Base-by-base conservation (phyloP, 345 rosid species). In the Balakata baccata region DNA sequence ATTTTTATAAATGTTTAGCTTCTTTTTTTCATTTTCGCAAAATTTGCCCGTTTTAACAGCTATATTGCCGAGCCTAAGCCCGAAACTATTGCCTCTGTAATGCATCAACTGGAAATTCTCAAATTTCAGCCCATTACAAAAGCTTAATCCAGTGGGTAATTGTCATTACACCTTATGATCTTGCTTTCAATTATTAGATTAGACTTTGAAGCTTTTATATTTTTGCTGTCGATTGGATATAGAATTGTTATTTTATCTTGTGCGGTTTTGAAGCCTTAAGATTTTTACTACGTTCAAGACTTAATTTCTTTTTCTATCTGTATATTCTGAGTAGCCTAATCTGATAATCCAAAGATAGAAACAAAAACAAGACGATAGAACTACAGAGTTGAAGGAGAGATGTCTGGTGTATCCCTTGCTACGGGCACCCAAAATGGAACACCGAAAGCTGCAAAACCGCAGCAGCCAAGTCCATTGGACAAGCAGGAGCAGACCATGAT, bases 321-420 rank as follows among this genome's bases (percentile, higher is more conserved):
- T 17, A 13, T 14, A 13, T 14, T 59, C 22, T 39, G 49, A 39
- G 49, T 59, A 13, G 56, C 38, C n/a, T 43, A 45, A 58, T 59
- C 39, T 66, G 49, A 39, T 23, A 25, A 20, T 4, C 16, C 46
- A 18, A 68, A 22, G 57, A 10, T 51, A 0, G n/a, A 4, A 43
- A 34, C 29, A 17, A 61, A 50, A 57, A 54, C 17, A 20, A 49
- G 34, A 29, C 34, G 12, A 6, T 43, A 43, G 47, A 6, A 22
- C 11, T 20, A 5, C 52, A 39, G 17, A 61, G 4, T 25, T 22
- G 6, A 47, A 63, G 41, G 5, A 75, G 10, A 71, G 29, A 92
- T 92, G 98, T 92, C 98, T 6, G 97, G 97, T 50, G 89, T 82
- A 9, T 69, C 95, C 50, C 89, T 89, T 0, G 92, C 93, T 41